phyloP scores from a whole-genome alignment of 805 yeast species.

The Saccharomycopsis fermentans region DNA sequence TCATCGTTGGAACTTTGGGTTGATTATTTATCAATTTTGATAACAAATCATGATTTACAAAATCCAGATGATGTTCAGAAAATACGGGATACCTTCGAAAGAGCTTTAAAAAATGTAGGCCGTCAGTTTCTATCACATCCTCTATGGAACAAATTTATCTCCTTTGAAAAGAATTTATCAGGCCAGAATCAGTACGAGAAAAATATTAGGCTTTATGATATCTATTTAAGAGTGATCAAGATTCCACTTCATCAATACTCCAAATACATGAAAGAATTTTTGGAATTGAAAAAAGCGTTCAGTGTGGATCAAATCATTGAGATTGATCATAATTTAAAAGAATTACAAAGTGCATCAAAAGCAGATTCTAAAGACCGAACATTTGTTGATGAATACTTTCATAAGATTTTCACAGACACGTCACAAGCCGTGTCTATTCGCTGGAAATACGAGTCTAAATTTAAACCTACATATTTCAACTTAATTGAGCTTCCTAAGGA shows the following conservation, averaged over 20 bases:
- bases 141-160: conserved; percentile 73
- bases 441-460: conserved; percentile 64
- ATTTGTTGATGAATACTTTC: conserved; percentile 35
- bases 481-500: conserved; percentile 34
- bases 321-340: conserved; percentile 20
- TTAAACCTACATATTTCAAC: conserved; percentile 50
- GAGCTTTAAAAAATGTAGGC: conserved; percentile 48
- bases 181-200: conserved; percentile 21
- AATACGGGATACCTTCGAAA: conserved; percentile 35
- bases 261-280: conserved; percentile 44
- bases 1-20: conserved; percentile 57
- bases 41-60: conserved; percentile 29
- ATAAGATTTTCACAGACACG: conserved; percentile 34
- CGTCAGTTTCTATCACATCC: conserved; percentile 65
- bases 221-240: conserved; percentile 36
- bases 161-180: conserved; percentile 37
- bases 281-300: conserved; percentile 14
- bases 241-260: conserved; percentile 86
- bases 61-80: conserved; percentile 20
- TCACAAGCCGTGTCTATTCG: conserved; percentile 44
- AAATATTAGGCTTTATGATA: conserved; percentile 29
- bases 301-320: conserved; percentile 14
- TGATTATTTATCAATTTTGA: conserved; percentile 49
- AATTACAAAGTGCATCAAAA: conserved; percentile 23
- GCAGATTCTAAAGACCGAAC: conserved; percentile 20